Percentiles rank a stretch among this genome's conserved stretches.
Conservation (phyloP, 305 asterid genomes). For the Nicotiana rustica region DNA sequence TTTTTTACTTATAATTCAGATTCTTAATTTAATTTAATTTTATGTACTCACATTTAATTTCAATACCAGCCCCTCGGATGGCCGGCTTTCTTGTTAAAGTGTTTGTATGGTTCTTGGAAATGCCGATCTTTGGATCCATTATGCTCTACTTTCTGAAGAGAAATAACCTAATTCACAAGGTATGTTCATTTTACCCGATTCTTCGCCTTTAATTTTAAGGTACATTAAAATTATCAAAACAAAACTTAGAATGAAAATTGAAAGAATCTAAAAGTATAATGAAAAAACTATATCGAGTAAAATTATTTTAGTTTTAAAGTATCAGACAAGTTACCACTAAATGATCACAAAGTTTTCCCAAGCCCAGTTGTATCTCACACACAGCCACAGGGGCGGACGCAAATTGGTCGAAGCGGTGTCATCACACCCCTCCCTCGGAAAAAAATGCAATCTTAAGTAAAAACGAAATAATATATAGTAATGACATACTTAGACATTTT, state of each 20-base stretch:
- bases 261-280: background rate
- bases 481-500: too few species aligned
- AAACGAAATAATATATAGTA: too few species aligned
- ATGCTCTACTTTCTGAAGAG: conserved; percentile 66
- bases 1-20: background rate
- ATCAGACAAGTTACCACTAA: background rate
- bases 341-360: background rate
- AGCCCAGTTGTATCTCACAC: background rate
- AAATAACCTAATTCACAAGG: conserved; percentile 89
- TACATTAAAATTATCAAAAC: background rate
- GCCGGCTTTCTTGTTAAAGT: conserved; percentile 83
- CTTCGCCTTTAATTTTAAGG: background rate
- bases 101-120: conserved; percentile 76
- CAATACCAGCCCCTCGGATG: conserved; percentile 84
- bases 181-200: conserved; percentile 30
- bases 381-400: too few species aligned
- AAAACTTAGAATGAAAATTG: background rate
- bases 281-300: background rate
- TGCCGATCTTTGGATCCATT: conserved; percentile 66
- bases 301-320: background rate
- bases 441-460: too few species aligned
- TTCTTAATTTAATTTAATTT: background rate
- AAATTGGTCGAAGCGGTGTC: too few species aligned
- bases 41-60: background rate
- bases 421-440: too few species aligned